A percentile compares a stretch with the other conserved stretches of the same genome.
These are phyloP conservation scores for Candida glaebosa DNA, from an alignment of 805 yeast species.

Conservation along the genomic window DNA sequence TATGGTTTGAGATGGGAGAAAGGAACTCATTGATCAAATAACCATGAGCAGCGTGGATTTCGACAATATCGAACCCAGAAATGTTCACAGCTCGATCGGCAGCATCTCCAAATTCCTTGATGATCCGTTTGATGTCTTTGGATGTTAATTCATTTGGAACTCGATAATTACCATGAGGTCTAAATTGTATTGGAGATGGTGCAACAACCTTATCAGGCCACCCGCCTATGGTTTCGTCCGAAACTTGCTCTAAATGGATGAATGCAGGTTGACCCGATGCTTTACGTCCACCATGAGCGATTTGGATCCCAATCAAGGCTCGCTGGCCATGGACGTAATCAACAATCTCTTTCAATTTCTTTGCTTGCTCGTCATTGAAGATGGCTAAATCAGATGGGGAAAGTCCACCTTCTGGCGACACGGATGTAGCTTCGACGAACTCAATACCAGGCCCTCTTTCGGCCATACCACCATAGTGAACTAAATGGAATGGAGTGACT, in stretches of 20 bases:
- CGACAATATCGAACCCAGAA: slow-evolving; percentile 62
- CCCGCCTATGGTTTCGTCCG: slow-evolving; percentile 35
- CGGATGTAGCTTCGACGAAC: slow-evolving; percentile 45
- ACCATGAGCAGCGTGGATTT: slow-evolving; percentile 66
- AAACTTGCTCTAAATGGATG: slow-evolving; percentile 25
- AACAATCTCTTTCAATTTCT: slow-evolving; percentile 34
- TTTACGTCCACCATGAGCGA: slow-evolving; percentile 56
- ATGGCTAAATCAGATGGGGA: slow-evolving; percentile 48
- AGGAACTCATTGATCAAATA: slow-evolving; percentile 50
- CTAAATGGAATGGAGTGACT: slow-evolving; percentile 45
- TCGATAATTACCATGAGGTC: slow-evolving; percentile 23
- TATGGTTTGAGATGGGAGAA: slow-evolving; percentile 42
- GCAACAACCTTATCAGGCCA: slow-evolving; percentile 43
- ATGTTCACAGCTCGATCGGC: slow-evolving; percentile 47
- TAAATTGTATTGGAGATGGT: slow-evolving; percentile 38
- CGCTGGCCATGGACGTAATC: slow-evolving; percentile 46
- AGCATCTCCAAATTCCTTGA: slow-evolving; percentile 41
- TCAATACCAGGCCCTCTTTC: slow-evolving; percentile 48
- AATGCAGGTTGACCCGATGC: slow-evolving; percentile 29
- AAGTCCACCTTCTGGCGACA: slow-evolving; percentile 37
- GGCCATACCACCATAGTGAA: slow-evolving; percentile 48
- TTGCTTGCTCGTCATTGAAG: slow-evolving; percentile 49
- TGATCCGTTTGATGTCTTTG: slow-evolving; percentile 38
- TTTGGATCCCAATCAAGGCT: slow-evolving; percentile 48
- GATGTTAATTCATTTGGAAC: slow-evolving; percentile 42